Conservation (phyloP, 208 protist genomes). For the Wallacemonas rigidus region DNA sequence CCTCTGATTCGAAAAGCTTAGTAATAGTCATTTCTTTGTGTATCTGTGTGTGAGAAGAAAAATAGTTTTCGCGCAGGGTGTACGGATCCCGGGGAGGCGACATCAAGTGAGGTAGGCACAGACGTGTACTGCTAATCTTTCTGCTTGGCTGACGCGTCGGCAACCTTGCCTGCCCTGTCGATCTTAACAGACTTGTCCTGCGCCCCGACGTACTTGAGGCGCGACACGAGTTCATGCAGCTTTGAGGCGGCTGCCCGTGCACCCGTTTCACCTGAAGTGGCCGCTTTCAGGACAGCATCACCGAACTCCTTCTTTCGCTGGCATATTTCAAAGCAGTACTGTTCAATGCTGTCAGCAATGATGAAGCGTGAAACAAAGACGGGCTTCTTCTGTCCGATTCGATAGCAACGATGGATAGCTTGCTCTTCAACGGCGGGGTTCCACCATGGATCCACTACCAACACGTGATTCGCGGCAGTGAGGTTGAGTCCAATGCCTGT, state of each 20-base stretch:
- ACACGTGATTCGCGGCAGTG: constrained; percentile 94
- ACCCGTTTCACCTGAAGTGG: constrained; percentile 64
- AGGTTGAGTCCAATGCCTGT: constrained; percentile 98
- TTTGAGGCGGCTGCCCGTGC: constrained; percentile 70
- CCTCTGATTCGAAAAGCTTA: too few species aligned
- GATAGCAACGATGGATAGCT: constrained; percentile 94
- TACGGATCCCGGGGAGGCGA: too few species aligned
- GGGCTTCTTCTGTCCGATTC: constrained; percentile 94
- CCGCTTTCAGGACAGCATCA: constrained; percentile 81
- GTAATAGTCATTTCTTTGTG: too few species aligned
- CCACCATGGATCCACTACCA: constrained; percentile 97
- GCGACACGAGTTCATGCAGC: constrained; percentile 79
- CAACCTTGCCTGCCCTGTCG: too few species aligned
- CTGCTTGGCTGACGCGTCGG: not conserved
- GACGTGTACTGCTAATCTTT: not conserved
- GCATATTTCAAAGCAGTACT: constrained; percentile 93
- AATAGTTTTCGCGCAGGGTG: too few species aligned
- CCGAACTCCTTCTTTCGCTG: constrained; percentile 93
- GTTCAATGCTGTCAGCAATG: constrained; percentile 92
- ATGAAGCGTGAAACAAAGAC: constrained; percentile 93
- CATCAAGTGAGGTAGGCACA: too few species aligned
- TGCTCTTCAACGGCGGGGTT: constrained; percentile 96
- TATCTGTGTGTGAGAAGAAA: too few species aligned
- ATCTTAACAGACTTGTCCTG: constrained; percentile 4
- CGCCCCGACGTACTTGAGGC: constrained; percentile 66